Evolutionary conservation across 2,329 filamentous ascomycete species (phyloP).

Genomic region (Lizonia empirigonia): DNA sequence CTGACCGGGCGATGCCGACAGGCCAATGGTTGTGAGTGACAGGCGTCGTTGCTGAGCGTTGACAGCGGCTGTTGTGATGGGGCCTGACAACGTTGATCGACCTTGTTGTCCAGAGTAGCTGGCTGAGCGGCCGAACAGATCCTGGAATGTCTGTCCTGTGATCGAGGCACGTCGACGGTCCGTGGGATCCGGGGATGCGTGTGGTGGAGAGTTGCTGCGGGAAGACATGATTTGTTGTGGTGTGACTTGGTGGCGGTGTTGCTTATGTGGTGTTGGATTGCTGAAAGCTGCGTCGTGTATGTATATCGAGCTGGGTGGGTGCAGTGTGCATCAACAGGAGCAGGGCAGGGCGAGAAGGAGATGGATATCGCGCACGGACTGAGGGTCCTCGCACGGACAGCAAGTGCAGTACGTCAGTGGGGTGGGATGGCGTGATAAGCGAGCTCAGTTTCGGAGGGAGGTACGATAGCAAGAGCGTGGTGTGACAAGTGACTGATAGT

Average conservation of each 20-base stretch:
- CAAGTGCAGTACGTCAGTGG: constrained; percentile 32
- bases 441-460: constrained; percentile 18
- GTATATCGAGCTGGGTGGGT: not conserved
- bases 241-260: constrained; percentile 2
- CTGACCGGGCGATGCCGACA: constrained; percentile 52
- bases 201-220: constrained; percentile 49
- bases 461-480: constrained; percentile 22
- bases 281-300: constrained; percentile 5
- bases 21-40: constrained; percentile 57
- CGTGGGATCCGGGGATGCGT: constrained; percentile 44
- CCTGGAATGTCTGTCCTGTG: constrained; percentile 56
- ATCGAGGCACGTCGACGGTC: constrained; percentile 54
- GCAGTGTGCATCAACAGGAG: constrained; percentile 14
- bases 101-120: constrained; percentile 42
- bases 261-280: not conserved
- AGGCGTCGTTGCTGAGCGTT: constrained; percentile 57
- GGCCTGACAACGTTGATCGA: constrained; percentile 48
- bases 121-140: constrained; percentile 52
- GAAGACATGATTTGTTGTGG: constrained; percentile 43
- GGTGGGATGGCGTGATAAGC: constrained; percentile 37
- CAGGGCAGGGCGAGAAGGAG: constrained; percentile 21
- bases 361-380: constrained; percentile 31
- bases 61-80: constrained; percentile 56
- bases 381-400: constrained; percentile 22
- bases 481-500: constrained; percentile 16